Evolutionary conservation across 2,329 filamentous ascomycete species (phyloP).

Genomic region (Xenoacremonium recifei): DNA sequence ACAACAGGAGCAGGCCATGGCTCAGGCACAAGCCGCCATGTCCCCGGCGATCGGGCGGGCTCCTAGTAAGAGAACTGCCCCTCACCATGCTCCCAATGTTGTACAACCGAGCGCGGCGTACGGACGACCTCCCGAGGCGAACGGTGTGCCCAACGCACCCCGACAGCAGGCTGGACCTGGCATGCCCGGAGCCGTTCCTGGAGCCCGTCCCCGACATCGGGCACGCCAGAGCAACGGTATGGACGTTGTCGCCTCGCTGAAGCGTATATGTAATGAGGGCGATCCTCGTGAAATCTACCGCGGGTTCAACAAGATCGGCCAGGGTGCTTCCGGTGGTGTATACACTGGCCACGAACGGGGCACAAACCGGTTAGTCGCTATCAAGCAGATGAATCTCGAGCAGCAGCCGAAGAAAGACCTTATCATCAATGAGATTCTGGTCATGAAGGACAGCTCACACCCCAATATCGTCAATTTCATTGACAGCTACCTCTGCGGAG

Average conservation of each 20-base stretch:
- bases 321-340: conserved; percentile 94
- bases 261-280: conserved; percentile 84
- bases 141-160: conserved; percentile 32
- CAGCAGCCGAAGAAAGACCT: conserved; percentile 98
- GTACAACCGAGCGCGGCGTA: conserved; percentile 27
- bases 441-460: conserved; percentile 98
- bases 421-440: conserved; percentile 98
- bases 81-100: conserved; percentile 23
- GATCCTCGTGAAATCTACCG: conserved; percentile 88
- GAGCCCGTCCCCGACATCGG: conserved; percentile 71
- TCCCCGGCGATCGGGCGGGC: conserved; percentile 68
- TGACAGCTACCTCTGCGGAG: conserved; percentile 86
- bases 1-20: conserved; percentile 83
- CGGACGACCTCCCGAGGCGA: conserved; percentile 28
- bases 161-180: conserved; percentile 35
- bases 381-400: conserved; percentile 99
- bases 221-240: conserved; percentile 75
- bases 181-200: conserved; percentile 41
- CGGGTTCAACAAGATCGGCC: conserved; percentile 90
- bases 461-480: conserved; percentile 99
- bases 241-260: conserved; percentile 80
- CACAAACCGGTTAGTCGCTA: conserved; percentile 86
- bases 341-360: conserved; percentile 86
- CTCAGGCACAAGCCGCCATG: conserved; percentile 75
- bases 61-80: conserved; percentile 66